phyloP scores from a whole-genome alignment of 2,329 filamentous ascomycete species.

The Aurifilum marmelostoma region DNA sequence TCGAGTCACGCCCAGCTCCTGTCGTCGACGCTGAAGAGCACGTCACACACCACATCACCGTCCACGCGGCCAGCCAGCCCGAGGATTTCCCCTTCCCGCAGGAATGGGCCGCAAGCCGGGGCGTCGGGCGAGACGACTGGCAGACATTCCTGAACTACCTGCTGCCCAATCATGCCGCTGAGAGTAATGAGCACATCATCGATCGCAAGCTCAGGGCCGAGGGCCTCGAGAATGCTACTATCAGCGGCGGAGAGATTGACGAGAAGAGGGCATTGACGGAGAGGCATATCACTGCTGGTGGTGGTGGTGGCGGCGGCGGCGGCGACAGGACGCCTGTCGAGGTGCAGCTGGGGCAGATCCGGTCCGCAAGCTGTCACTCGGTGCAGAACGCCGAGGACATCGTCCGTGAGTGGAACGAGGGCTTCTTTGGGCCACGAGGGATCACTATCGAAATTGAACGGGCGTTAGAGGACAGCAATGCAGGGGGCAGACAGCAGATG shows the following conservation, averaged over 20 bases:
- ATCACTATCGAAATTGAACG: slow-evolving; percentile 45
- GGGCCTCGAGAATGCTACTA: slow-evolving; percentile 31
- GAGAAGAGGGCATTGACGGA: too few species aligned
- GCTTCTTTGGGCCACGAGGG: slow-evolving; percentile 57
- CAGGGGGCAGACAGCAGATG: slow-evolving; percentile 32
- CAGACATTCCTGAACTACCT: slow-evolving; percentile 61
- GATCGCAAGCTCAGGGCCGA: slow-evolving; percentile 54
- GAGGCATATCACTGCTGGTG: neutral
- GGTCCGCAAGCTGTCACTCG: slow-evolving; percentile 35
- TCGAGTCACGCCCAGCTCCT: slow-evolving; percentile 46
- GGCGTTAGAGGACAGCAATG: slow-evolving; percentile 21
- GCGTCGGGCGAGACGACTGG: slow-evolving; percentile 59
- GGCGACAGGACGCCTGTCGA: slow-evolving; percentile 41
- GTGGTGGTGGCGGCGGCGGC: too few species aligned
- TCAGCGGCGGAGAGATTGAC: too few species aligned
- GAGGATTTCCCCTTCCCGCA: slow-evolving; percentile 49
- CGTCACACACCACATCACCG: slow-evolving; percentile 40
- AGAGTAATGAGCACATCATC: slow-evolving; percentile 50
- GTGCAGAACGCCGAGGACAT: slow-evolving; percentile 44
- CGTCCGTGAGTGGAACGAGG: slow-evolving; percentile 59
- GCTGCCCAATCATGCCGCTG: slow-evolving; percentile 51
- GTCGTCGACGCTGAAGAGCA: slow-evolving; percentile 7
- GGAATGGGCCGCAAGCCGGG: slow-evolving; percentile 44
- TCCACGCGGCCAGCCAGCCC: slow-evolving; percentile 43
- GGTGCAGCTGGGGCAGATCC: slow-evolving; percentile 47